Conservation (phyloP, 106 monocot species). For the Ottelia alismoides region DNA sequence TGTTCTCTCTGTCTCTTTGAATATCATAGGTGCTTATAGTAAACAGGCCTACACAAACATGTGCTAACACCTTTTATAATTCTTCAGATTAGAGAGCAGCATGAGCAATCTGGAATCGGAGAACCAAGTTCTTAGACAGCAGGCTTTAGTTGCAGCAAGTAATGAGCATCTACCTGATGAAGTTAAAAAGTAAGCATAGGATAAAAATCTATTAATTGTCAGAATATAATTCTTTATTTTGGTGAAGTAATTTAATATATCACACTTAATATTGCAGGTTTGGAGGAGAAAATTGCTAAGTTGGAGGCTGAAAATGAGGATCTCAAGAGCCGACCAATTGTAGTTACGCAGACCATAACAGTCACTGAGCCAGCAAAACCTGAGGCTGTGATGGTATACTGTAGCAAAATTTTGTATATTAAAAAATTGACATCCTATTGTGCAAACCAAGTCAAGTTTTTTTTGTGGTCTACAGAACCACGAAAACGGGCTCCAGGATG, state of each 20-base stretch:
- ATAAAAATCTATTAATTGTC: too few relatives aligned
- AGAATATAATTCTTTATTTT: neutral
- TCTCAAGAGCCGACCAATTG: constrained; percentile 34
- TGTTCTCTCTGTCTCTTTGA: too few relatives aligned
- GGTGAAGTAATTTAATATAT: too few relatives aligned
- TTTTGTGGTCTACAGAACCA: too few relatives aligned
- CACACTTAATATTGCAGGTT: too few relatives aligned
- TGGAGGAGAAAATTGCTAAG: constrained; percentile 47
- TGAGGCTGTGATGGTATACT: constrained; percentile 23
- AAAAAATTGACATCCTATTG: too few relatives aligned
- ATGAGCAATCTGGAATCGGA: constrained; percentile 69
- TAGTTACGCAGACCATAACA: constrained; percentile 16
- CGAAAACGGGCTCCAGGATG: constrained; percentile 36
- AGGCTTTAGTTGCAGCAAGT: constrained; percentile 55
- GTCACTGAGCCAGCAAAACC: constrained; percentile 10
- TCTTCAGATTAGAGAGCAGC: constrained; percentile 66
- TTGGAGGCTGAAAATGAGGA: constrained; percentile 66
- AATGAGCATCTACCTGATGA: constrained; percentile 61
- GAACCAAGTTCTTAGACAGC: constrained; percentile 77
- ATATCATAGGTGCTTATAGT: too few relatives aligned
- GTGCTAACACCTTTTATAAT: too few relatives aligned
- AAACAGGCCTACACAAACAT: too few relatives aligned
- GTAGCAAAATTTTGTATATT: too few relatives aligned
- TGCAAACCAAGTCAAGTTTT: too few relatives aligned
- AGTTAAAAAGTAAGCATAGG: constrained; percentile 58